Base-by-base conservation (phyloP, 768 basidiomycete genomes). In the Hortiboletus flavorubellus region DNA sequence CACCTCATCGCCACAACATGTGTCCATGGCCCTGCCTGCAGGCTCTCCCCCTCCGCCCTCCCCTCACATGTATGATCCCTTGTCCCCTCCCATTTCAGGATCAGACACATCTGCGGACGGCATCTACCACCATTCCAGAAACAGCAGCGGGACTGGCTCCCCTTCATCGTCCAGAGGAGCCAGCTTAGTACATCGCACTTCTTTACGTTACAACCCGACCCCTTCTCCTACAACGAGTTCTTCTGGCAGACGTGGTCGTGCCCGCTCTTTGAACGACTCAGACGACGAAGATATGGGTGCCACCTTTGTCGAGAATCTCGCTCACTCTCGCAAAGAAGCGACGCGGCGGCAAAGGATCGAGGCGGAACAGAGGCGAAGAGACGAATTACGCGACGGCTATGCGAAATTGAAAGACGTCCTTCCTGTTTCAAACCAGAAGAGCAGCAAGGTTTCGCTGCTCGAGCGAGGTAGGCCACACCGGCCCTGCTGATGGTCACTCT, bases 361-460 rank as follows among this genome's bases (percentile, higher is more conserved):
- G 74, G 91, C 90, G n/a, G 90, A 93, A 71, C 89, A 94, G 75
- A 78, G 91, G 43, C 79, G 93, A 54, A 80, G 93, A 60, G 91
- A 93, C 71, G 93, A 94, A 72, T 79, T 94, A 57, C 81, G 93
- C 57, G 92, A 95, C 65, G 92, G 91, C 29, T 95, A 94, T 72
- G 86, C 87, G 35, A 86, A 87, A 66, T 76, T 95, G 71, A 92
- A 91, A 73, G 91, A 93, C 58, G 88, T 89, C 26, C 77, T 95
- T 8, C 93, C 93, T 3, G 80, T 87, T 50, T 89, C 88, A 12
- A 93, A 91, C 72, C 91, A 93, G 78, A 91, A 93, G 76, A 86
- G 87, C 70, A 92, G 89, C 75, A 95, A 95, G 69, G 89, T 93
- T 16, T 91, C 89, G 26, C 74, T 94, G 54, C 76, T 95, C 53